phyloP scores from a whole-genome alignment of 441 rosid species.

The Metrosideros polymorpha region DNA sequence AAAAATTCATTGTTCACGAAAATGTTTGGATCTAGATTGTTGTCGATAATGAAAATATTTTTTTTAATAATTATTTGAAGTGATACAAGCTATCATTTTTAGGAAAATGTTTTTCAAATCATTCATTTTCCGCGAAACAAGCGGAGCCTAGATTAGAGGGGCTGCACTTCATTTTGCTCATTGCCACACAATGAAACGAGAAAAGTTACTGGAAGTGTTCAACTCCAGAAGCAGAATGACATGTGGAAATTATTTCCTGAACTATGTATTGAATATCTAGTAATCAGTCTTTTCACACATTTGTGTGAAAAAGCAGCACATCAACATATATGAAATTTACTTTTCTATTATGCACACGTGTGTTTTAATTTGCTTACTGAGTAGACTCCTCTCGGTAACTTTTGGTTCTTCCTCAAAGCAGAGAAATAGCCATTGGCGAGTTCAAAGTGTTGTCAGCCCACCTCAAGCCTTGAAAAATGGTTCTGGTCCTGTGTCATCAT shows the following conservation, averaged over 20 bases:
- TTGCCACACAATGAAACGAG: neutral
- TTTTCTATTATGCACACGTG: neutral
- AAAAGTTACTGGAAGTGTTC: neutral
- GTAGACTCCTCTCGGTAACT: neutral
- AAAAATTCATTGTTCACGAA: too few species aligned
- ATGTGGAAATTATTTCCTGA: neutral
- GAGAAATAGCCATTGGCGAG: conserved; percentile 97
- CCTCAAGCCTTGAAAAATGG: conserved; percentile 60
- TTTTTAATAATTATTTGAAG: too few species aligned
- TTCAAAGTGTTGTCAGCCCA: conserved; percentile 50
- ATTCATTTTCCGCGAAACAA: too few species aligned
- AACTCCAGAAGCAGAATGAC: neutral
- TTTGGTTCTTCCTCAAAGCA: conserved; percentile 20
- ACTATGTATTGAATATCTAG: neutral
- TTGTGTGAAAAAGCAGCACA: neutral
- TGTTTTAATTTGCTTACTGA: neutral
- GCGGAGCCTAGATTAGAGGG: too few species aligned
- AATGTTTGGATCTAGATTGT: too few species aligned
- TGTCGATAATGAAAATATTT: too few species aligned
- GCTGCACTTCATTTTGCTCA: neutral
- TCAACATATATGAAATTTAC: neutral
- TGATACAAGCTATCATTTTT: too few species aligned
- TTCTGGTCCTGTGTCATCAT: conserved; percentile 46
- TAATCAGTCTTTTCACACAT: neutral
- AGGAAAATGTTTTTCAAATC: too few species aligned